phyloP scores from a whole-genome alignment of 192 early-diverging fungal genomes.

The Piromyces finnis region DNA sequence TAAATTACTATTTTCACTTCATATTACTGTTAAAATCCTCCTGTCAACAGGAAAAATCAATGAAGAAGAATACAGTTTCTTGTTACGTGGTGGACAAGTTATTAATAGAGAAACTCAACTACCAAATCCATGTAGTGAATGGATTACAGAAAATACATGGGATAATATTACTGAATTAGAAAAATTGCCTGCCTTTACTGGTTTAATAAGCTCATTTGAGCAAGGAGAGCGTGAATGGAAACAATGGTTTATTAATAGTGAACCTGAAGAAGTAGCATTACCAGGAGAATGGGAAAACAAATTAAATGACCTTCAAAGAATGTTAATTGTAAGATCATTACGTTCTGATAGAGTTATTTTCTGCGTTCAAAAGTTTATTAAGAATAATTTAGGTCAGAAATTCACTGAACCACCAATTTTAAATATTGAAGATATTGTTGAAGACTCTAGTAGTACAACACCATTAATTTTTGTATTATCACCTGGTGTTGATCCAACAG shows the following conservation, averaged over 20 bases:
- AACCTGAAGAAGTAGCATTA: constrained; percentile 24
- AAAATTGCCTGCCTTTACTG: constrained; percentile 16
- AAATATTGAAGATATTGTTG: constrained; percentile 32
- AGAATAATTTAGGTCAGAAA: constrained; percentile 29
- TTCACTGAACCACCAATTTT: constrained; percentile 39
- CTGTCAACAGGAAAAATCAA: constrained; percentile 29
- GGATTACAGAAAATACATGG: constrained; percentile 34
- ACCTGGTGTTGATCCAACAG: constrained; percentile 39
- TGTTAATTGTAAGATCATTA: constrained; percentile 35
- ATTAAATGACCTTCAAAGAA: constrained; percentile 9
- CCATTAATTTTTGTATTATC: constrained; percentile 45
- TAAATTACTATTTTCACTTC: constrained; percentile 37
- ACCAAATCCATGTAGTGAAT: constrained; percentile 4
- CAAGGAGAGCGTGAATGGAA: constrained; percentile 42
- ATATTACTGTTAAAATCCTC: constrained; percentile 46
- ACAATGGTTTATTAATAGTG: constrained; percentile 34
- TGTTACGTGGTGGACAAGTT: constrained; percentile 31
- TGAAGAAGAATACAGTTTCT: constrained; percentile 40
- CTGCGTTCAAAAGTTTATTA: constrained; percentile 31
- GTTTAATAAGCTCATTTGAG: constrained; percentile 34
- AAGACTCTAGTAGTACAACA: constrained; percentile 24
- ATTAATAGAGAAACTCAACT: constrained; percentile 3
- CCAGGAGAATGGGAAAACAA: constrained; percentile 44
- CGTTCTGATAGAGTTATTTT: constrained; percentile 36
- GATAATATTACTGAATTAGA: constrained; percentile 21